Conservation (phyloP, 176 grass and related monocot genomes). For the Panicum miliaceum region DNA sequence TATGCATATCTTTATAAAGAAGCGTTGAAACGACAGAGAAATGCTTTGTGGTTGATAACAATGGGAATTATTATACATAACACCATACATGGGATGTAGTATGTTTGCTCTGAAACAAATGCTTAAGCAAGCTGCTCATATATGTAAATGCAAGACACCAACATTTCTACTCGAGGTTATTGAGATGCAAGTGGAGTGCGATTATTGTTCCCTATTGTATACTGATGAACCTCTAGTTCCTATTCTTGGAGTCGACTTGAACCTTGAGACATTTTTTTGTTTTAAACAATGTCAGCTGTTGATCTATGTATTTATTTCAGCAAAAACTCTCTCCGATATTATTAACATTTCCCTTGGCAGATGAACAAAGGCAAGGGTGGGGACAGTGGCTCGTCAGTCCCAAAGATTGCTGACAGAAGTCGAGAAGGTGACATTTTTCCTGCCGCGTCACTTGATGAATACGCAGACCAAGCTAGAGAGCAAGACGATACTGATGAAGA, state of each 20-base stretch:
- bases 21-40: background rate
- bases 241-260: background rate
- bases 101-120: conserved; percentile 21
- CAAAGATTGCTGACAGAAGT: conserved; percentile 77
- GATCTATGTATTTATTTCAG: background rate
- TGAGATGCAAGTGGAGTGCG: background rate
- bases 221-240: background rate
- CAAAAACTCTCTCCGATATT: background rate
- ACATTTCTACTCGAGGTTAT: background rate
- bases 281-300: background rate
- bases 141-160: background rate
- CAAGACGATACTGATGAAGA: conserved; percentile 50
- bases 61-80: conserved; percentile 15
- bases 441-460: conserved; percentile 65
- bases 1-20: background rate
- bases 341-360: conserved; percentile 41
- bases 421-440: conserved; percentile 77
- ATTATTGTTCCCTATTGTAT: background rate
- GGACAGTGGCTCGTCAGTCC: conserved; percentile 46
- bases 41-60: background rate
- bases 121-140: background rate
- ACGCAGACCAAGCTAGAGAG: conserved; percentile 56
- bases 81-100: conserved; percentile 14
- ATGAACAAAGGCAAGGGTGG: conserved; percentile 70
- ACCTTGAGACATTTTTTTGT: background rate